Percentiles rank a stretch among this genome's conserved stretches.
Evolutionary conservation across 1,284 basidiomycete species (phyloP).

Genomic region (Pascua guehoae): DNA sequence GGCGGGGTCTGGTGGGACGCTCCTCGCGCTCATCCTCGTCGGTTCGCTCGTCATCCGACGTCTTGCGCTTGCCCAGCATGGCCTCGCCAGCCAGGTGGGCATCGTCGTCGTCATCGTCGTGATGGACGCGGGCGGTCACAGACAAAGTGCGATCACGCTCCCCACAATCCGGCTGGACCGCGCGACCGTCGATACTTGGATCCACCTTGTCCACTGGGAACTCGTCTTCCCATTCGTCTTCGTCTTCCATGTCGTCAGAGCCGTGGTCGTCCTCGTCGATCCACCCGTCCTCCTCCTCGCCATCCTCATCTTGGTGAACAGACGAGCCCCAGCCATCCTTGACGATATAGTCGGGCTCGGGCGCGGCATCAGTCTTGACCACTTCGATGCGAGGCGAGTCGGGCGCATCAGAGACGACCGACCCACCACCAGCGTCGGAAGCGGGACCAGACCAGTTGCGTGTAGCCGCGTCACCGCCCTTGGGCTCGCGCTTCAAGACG

Average conservation of each 20-base stretch:
- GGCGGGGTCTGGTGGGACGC: conserved; percentile 6
- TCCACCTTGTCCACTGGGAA: too few relatives aligned
- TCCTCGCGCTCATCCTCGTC: conserved; percentile 3
- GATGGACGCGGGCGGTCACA: neutral
- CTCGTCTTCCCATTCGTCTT: too few relatives aligned
- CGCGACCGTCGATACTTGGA: too few relatives aligned
- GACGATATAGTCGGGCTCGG: conserved; percentile 2
- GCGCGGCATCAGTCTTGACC: neutral
- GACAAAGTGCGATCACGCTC: too few relatives aligned
- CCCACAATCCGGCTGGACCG: too few relatives aligned
- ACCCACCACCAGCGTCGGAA: conserved; percentile 1
- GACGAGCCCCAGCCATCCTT: conserved; percentile 13
- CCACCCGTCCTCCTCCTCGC: conserved; percentile 4
- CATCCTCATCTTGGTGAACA: conserved; percentile 4
- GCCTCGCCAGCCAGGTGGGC: neutral
- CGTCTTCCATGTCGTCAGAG: neutral
- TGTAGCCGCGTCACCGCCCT: too few relatives aligned
- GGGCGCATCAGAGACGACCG: neutral
- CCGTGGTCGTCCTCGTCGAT: neutral
- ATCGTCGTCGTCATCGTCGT: neutral
- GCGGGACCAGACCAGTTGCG: neutral
- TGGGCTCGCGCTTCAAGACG: too few relatives aligned
- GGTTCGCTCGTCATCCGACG: neutral
- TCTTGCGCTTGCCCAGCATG: conserved; percentile 12
- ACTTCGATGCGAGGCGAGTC: conserved; percentile 15